phyloP scores from a whole-genome alignment of 495 filamentous ascomycete genomes.

The Aspergillus olivimuriae region DNA sequence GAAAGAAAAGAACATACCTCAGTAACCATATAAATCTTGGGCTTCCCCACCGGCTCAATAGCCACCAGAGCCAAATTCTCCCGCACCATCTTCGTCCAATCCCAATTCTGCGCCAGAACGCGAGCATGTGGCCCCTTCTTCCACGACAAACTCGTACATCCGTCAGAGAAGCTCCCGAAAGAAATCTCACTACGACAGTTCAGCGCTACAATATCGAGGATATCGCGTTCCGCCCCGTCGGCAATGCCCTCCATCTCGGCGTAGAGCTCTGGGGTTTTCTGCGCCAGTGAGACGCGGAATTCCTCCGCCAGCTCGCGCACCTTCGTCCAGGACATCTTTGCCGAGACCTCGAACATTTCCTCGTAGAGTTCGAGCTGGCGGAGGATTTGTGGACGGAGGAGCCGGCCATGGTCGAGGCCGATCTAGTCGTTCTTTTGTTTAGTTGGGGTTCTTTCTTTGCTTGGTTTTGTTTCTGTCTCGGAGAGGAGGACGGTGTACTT shows the following conservation, averaged over 20 bases:
- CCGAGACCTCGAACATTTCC: constrained; percentile 42
- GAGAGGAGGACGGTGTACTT: constrained; percentile 14
- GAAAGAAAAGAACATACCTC: constrained; percentile 20
- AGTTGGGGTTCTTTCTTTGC: too few species aligned
- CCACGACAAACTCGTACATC: constrained; percentile 57
- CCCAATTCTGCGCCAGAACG: constrained; percentile 64
- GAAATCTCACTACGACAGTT: constrained; percentile 65
- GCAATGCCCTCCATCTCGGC: constrained; percentile 55
- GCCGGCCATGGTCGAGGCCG: constrained; percentile 46
- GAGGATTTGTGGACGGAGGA: constrained; percentile 37
- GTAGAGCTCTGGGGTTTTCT: constrained; percentile 39
- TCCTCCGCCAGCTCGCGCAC: constrained; percentile 38
- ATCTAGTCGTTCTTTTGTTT: constrained; percentile 32
- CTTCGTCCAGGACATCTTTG: constrained; percentile 42
- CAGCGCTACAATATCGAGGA: constrained; percentile 56
- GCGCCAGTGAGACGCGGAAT: constrained; percentile 35
- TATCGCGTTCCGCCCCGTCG: constrained; percentile 45
- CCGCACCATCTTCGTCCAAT: constrained; percentile 44
- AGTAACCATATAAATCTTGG: constrained; percentile 43
- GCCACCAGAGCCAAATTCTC: constrained; percentile 50
- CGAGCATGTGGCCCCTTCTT: constrained; percentile 27
- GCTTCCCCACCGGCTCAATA: constrained; percentile 42
- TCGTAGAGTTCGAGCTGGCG: constrained; percentile 47
- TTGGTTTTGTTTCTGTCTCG: neutral
- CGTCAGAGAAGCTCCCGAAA: constrained; percentile 57